These are phyloP conservation scores for Blastocystis sp. DNA, from an alignment of 352 stramenopile species.

Conservation along the genomic window DNA sequence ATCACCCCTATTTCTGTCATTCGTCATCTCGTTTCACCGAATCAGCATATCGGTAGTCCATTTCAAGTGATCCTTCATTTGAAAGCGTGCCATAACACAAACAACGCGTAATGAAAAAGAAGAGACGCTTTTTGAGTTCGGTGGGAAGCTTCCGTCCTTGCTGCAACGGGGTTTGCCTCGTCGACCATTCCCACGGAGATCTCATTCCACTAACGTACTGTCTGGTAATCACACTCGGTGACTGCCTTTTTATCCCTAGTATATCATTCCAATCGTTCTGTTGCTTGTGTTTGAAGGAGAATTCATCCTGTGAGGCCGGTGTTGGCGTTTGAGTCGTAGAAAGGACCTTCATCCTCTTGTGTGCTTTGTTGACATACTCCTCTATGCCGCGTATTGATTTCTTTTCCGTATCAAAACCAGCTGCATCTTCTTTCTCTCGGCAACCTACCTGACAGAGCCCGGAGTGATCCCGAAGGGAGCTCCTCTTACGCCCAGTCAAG, in stretches of 20 bases:
- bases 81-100: background rate
- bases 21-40: too few relatives aligned
- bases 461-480: constrained; percentile 53
- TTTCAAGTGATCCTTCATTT: too few relatives aligned
- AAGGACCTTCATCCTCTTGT: background rate
- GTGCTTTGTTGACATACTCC: background rate
- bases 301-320: background rate
- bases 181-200: constrained; percentile 34
- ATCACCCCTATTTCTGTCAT: too few relatives aligned
- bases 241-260: background rate
- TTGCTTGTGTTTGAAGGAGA: constrained; percentile 17
- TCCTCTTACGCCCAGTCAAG: constrained; percentile 11
- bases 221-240: background rate
- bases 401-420: background rate
- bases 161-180: constrained; percentile 22
- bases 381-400: constrained; percentile 1
- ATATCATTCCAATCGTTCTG: constrained; percentile 23
- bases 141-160: constrained; percentile 21
- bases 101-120: constrained; percentile 26
- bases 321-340: background rate
- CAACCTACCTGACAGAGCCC: constrained; percentile 57
- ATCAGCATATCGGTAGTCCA: too few relatives aligned
- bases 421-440: constrained; percentile 28
- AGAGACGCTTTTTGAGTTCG: constrained; percentile 20
- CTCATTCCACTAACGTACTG: constrained; percentile 10